A percentile compares a stretch with the other conserved stretches of the same genome.
These are phyloP conservation scores for Rhizophora mangle DNA, from an alignment of 345 rosid genomes.

Conservation along the genomic window DNA sequence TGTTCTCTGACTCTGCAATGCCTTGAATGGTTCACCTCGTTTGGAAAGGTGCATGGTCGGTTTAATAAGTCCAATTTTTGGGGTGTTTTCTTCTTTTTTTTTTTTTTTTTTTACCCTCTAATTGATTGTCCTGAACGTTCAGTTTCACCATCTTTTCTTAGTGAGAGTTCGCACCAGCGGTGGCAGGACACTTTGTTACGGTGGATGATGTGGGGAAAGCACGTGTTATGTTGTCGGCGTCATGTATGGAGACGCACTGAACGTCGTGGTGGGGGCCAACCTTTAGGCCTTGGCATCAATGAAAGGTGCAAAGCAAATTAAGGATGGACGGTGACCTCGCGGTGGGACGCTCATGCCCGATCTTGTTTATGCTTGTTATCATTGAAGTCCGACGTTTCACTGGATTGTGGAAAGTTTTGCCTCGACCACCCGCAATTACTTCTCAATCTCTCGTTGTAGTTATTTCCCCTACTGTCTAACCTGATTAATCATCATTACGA, in stretches of 20 bases:
- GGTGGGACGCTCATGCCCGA: too few relatives aligned
- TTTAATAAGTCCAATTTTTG: background rate
- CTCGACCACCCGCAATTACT: too few relatives aligned
- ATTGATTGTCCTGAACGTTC: background rate
- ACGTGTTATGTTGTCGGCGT: conserved; percentile 10
- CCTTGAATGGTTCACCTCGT: background rate
- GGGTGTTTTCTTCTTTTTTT: background rate
- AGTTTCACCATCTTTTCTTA: background rate
- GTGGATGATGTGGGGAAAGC: conserved; percentile 27
- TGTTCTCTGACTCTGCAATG: conserved; percentile 36
- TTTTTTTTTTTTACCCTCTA: background rate
- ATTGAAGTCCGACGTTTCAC: too few relatives aligned
- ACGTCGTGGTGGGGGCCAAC: background rate
- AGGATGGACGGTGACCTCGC: too few relatives aligned
- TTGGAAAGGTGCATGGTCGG: background rate
- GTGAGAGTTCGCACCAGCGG: conserved; percentile 24
- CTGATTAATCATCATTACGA: too few relatives aligned
- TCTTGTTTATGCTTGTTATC: too few relatives aligned
- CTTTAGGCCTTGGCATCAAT: too few relatives aligned
- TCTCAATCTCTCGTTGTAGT: too few relatives aligned
- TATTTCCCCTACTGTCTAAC: too few relatives aligned
- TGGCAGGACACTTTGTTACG: conserved; percentile 16
- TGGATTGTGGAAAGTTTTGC: too few relatives aligned
- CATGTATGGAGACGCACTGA: background rate
- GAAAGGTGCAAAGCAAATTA: too few relatives aligned